Conservation (phyloP, 371 early-diverging fungal species). For the Lichtheimia hyalospora region DNA sequence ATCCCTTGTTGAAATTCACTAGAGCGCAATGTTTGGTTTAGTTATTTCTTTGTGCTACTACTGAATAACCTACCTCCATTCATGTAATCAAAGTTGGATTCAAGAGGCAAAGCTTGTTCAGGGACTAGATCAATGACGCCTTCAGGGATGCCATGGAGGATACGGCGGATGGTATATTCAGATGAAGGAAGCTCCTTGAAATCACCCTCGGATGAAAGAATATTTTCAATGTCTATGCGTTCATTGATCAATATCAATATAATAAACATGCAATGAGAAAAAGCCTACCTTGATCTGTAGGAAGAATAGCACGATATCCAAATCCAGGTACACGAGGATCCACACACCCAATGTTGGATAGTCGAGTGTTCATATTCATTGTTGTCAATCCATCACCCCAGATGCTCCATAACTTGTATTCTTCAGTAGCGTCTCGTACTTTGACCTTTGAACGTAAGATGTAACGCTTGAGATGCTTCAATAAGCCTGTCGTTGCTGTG, state of each 20-base stretch:
- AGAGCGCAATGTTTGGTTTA: background rate
- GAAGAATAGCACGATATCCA: slow-evolving; percentile 59
- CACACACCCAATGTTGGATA: slow-evolving; percentile 50
- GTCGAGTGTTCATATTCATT: slow-evolving; percentile 2
- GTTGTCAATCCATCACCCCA: slow-evolving; percentile 52
- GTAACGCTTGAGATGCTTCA: slow-evolving; percentile 75
- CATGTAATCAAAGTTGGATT: slow-evolving; percentile 92
- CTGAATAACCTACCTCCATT: slow-evolving; percentile 64
- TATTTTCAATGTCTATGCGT: slow-evolving; percentile 18
- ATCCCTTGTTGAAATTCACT: slow-evolving; percentile 97
- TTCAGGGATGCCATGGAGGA: slow-evolving; percentile 88
- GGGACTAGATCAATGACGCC: slow-evolving; percentile 79
- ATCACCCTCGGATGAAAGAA: slow-evolving; percentile 20
- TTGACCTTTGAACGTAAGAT: slow-evolving; percentile 76
- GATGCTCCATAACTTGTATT: slow-evolving; percentile 58
- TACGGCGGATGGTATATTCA: slow-evolving; percentile 78
- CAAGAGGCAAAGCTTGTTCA: slow-evolving; percentile 80
- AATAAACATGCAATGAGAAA: background rate
- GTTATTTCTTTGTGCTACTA: background rate
- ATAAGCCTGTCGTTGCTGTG: slow-evolving; percentile 43
- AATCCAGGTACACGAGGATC: slow-evolving; percentile 61
- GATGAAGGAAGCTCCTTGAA: slow-evolving; percentile 46
- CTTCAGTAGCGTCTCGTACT: slow-evolving; percentile 62
- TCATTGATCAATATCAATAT: background rate
- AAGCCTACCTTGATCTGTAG: slow-evolving; percentile 18